Evolutionary conservation across 164 flowering plant species (phyloP).

Genomic region (Warburgia ugandensis): DNA sequence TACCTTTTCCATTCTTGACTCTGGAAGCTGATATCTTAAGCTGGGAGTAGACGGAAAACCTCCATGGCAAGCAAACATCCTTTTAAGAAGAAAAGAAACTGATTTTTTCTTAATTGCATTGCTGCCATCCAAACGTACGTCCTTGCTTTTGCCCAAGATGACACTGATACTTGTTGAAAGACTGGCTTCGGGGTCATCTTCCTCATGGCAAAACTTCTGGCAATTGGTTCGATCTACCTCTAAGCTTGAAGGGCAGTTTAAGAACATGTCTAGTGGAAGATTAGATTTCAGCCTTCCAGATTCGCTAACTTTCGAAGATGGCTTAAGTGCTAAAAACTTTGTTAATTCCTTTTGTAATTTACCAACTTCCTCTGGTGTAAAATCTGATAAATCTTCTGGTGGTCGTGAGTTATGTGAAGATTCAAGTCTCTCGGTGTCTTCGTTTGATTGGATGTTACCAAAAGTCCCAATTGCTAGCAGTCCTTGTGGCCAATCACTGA

Average conservation of each 20-base stretch:
- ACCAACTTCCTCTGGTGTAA: conserved; percentile 78
- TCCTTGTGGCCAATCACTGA: conserved; percentile 86
- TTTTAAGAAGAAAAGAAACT: conserved; percentile 64
- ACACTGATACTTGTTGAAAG: conserved; percentile 31
- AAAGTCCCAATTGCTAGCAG: conserved; percentile 85
- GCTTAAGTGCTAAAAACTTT: conserved; percentile 51
- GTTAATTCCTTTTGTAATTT: conserved; percentile 44
- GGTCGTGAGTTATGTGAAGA: not conserved
- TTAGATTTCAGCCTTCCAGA: conserved; percentile 22
- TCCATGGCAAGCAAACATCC: conserved; percentile 51
- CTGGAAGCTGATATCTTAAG: conserved; percentile 59
- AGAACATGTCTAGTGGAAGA: conserved; percentile 75
- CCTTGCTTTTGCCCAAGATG: conserved; percentile 56
- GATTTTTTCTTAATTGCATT: conserved; percentile 54
- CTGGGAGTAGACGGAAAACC: conserved; percentile 44
- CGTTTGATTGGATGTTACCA: conserved; percentile 40
- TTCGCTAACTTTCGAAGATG: conserved; percentile 14
- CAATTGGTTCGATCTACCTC: conserved; percentile 51
- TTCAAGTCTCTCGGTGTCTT: conserved; percentile 16
- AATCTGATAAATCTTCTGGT: conserved; percentile 35
- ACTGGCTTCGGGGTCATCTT: conserved; percentile 26
- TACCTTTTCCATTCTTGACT: conserved; percentile 86
- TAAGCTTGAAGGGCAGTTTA: conserved; percentile 87
- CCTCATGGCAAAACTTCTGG: conserved; percentile 12
- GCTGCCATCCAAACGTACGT: conserved; percentile 35